phyloP scores from a whole-genome alignment of 768 basidiomycete species.

The Tulasnella sp. region DNA sequence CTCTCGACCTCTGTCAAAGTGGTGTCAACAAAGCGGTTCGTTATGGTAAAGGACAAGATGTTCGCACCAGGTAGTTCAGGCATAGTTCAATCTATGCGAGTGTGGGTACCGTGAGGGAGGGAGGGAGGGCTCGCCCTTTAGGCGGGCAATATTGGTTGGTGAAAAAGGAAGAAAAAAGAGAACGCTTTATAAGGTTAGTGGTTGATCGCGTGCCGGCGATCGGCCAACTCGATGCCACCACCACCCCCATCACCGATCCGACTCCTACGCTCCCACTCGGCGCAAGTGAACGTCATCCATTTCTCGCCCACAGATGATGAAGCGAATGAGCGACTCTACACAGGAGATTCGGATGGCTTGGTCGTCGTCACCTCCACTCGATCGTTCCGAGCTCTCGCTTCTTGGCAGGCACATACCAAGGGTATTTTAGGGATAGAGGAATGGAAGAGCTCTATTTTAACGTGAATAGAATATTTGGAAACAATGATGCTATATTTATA shows the following conservation, averaged over 20 bases:
- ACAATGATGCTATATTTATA: too few relatives aligned
- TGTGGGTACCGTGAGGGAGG: neutral
- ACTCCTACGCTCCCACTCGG: conserved; percentile 60
- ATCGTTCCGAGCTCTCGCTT: conserved; percentile 57
- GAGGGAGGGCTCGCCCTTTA: too few relatives aligned
- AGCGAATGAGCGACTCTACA: conserved; percentile 66
- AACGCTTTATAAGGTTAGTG: too few relatives aligned
- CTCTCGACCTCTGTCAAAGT: conserved; percentile 53
- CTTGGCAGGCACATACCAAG: conserved; percentile 73
- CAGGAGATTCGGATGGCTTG: conserved; percentile 72
- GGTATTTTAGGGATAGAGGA: conserved; percentile 72
- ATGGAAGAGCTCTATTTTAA: conserved; percentile 54
- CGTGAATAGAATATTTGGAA: conserved; percentile 45
- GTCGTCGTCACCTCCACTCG: conserved; percentile 67
- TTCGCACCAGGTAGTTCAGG: conserved; percentile 5
- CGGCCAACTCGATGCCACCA: neutral
- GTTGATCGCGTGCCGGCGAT: neutral
- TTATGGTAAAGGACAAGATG: neutral
- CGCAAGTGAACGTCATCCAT: conserved; percentile 47
- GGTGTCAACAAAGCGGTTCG: neutral
- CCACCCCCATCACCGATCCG: conserved; percentile 33
- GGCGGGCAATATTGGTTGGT: too few relatives aligned
- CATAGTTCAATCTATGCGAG: neutral
- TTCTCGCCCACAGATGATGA: conserved; percentile 43
- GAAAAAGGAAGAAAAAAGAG: too few relatives aligned